Evolutionary conservation across 2,329 filamentous ascomycete species (phyloP).

Genomic region (Fusarium albidum): DNA sequence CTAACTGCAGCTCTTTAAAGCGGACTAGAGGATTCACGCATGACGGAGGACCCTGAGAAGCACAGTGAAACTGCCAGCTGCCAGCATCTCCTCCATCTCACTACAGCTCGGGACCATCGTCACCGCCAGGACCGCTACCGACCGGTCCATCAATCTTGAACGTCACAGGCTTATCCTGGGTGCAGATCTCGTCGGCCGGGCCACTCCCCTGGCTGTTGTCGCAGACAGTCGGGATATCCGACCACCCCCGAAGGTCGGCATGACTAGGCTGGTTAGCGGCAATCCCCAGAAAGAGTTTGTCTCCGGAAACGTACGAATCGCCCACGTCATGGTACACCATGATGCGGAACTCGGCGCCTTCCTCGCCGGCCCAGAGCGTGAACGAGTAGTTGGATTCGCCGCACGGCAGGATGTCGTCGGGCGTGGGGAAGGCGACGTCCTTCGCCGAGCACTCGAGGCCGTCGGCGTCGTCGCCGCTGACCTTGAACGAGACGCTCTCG

Average conservation of each 20-base stretch:
- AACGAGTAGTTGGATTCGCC: conserved; percentile 16
- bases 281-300: neutral
- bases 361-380: conserved; percentile 2
- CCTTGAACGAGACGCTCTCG: conserved; percentile 19
- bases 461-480: conserved; percentile 13
- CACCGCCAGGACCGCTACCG: too few species aligned
- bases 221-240: conserved; percentile 19
- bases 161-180: conserved; percentile 12
- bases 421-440: conserved; percentile 20
- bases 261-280: conserved; percentile 7
- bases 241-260: conserved; percentile 23
- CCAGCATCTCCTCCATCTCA: too few species aligned
- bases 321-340: conserved; percentile 22
- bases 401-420: conserved; percentile 2
- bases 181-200: conserved; percentile 24
- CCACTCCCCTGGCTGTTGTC: conserved; percentile 25
- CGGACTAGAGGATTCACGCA: too few species aligned
- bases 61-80: too few species aligned
- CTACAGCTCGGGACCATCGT: neutral
- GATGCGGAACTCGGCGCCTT: conserved; percentile 1
- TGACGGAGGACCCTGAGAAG: too few species aligned
- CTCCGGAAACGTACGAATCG: neutral
- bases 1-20: too few species aligned
- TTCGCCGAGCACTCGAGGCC: conserved; percentile 17
- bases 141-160: conserved; percentile 24